Base-by-base conservation (phyloP, 2,329 filamentous ascomycete species). In the Paecilomyces niveus region DNA sequence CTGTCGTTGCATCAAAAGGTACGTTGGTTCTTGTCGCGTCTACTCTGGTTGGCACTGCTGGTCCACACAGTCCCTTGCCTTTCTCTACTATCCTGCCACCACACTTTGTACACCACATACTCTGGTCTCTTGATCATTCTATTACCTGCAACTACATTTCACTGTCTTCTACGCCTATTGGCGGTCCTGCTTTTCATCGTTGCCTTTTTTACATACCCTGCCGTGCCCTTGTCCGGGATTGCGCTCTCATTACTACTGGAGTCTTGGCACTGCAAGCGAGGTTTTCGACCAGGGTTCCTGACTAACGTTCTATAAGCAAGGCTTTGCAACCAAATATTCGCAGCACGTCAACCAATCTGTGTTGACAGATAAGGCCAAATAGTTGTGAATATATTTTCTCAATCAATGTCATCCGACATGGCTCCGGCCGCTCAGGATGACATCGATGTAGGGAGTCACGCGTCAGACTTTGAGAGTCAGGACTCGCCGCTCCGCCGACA, bases 401-500 rank as follows among this genome's bases (percentile, higher is more conserved):
- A 39, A 29, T 53, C 56, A 51, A 22, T 54, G 29, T 53, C 55
- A 2, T 15, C 31, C 60, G 62, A 58, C 60, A 75, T 75, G 72
- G 67, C 68, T 59, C 68, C 67, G 22, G 64, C 72, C 60, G 66
- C 70, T 53, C 68, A 70, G 58, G 66, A 63, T 58, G 68, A 73
- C 64, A 59, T 72, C 57, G 72, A 74, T 53, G 64, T 68, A 59
- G 70, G 73, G 57, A 71, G 69, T 57, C 71, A 66, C 67, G 72
- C 70, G 59, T 72, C 72, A 31, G 70, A 72, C 59, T 64, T 72
- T 57, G 69, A 70, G 62, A 72, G 70, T 60, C 70, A 69, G 63
- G 71, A 71, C 59, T 74, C 72, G 54, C 67, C 70, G 15, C 61
- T 72, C 57, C 69, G 67, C 64, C 72, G 72, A 64, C 72, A 73